Base-by-base conservation (phyloP, 2,329 filamentous ascomycete genomes). In the Rachicladosporium sp. region DNA sequence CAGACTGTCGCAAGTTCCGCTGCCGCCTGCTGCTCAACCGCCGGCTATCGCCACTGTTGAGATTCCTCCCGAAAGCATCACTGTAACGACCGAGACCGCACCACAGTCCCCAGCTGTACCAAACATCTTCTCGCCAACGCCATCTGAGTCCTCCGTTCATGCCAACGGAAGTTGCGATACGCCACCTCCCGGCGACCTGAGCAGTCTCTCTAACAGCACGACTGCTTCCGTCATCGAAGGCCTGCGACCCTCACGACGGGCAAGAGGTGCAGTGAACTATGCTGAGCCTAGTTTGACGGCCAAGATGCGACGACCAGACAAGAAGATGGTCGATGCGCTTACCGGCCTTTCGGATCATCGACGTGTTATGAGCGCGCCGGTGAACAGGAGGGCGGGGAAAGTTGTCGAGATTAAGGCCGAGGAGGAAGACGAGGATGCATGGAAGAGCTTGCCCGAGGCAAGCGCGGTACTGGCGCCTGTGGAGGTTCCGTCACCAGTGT, bases 251-350 rank as follows among this genome's bases (percentile, higher is more conserved):
- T 65, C 62, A 2, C 58, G 68, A 40, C 59, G 68, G 42, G 65
- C 65, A 10, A 57, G 67, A 15, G 54, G 63, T 12, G 59, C 63
- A 30, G 66, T 69, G 36, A 69, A 63, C 51, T 70, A 70, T 43
- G 66, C 67, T 8, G 67, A 70, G 45, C 68, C 68, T 2, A 67
- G 59, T 36, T 52, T 70, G n/a, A 57, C 58, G 33, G 62, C 59
- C 10, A 71, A 71, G 48, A 70, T 71, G 66, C 58, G 68, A 13
- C 59, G 68, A 19, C 65, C 67, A 2, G 59, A 58, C 36, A 66
- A 67, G 45, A 59, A 66, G 37, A 52, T 69, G 38, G 62, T 63
- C 2, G 66, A 69, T 47, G 67, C 67, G 2, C 58, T 70, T 4
- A 47, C 49, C 31, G 55, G 55, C 4, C 48, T 55, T 10, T 50